Base-by-base conservation (phyloP, 2,329 filamentous ascomycete genomes). In the Chaetomiaceae sp. region DNA sequence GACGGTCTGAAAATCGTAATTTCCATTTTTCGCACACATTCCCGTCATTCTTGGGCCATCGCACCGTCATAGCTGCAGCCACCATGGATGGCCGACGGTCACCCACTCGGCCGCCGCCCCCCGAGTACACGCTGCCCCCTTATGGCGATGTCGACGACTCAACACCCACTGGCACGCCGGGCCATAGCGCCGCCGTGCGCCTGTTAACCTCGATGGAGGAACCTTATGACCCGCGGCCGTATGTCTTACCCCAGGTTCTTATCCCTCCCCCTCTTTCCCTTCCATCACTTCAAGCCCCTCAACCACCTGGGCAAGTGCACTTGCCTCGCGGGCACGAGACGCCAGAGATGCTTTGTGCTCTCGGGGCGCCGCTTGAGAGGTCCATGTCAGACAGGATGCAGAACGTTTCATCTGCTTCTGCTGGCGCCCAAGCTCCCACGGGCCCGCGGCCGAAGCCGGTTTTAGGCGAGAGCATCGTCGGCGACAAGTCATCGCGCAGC, bases 121-220 rank as follows among this genome's bases (percentile, higher is more conserved):
- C 65, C 29, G 78, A 81, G 58, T 85, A 85, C 63, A 73, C 72
- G 58, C 72, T 81, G 48, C 78, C 78, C 18, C 68, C 69, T 48
- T 84, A 85, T 64, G 76, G 80, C 62, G 78, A 81, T 48, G 78
- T 81, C 23, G 68, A 74, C 21, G 61, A 62, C 52, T 70, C 74
- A 58, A 75, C 73, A 25, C 73, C 74, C 16, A 71, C 71, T 34
- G 71, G 73, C 54, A 70, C 74, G 51, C 62, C 67, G 33, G 64
- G 63, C 53, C 78, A 77, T 63, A 68, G 74, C 40, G 75, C 81
- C 30, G 78, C 75, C 56, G 76, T 85, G 50, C 76, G 82, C 62
- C 71, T 86, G 62, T 71, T 86, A 69, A 85, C 81, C 48, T 84
- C 80, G 6, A 74, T 82, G 66, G 82, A 85, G 63, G 81, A 83